Conservation (phyloP, 306 rosid genomes). For the Dicorynia guianensis region DNA sequence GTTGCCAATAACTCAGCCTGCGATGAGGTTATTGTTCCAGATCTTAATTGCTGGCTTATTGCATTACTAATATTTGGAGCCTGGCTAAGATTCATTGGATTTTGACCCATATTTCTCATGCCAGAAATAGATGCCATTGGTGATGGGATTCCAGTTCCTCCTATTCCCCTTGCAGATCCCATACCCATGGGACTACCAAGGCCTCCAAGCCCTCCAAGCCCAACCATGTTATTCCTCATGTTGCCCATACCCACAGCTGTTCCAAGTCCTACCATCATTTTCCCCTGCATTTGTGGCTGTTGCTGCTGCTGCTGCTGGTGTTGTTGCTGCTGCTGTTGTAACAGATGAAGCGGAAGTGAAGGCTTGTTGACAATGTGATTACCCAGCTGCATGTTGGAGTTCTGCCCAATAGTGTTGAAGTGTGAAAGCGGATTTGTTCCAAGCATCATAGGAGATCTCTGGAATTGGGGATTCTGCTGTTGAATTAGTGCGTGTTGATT, state of each 20-base stretch:
- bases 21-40: conserved; percentile 48
- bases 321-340: conserved; percentile 61
- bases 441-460: conserved; percentile 76
- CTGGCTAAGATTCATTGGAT: conserved; percentile 67
- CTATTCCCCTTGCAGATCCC: conserved; percentile 80
- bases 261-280: conserved; percentile 89
- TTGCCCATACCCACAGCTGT: conserved; percentile 66
- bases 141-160: conserved; percentile 83
- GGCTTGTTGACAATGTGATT: conserved; percentile 71
- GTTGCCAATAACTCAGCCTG: conserved; percentile 55
- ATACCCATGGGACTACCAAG: conserved; percentile 74
- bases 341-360: conserved; percentile 63
- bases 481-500: conserved; percentile 74
- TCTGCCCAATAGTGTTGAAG: conserved; percentile 72
- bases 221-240: conserved; percentile 75
- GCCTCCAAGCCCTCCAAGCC: conserved; percentile 71
- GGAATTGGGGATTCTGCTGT: conserved; percentile 81
- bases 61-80: conserved; percentile 62
- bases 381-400: conserved; percentile 71
- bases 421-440: conserved; percentile 73
- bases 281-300: conserved; percentile 79
- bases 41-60: conserved; percentile 66
- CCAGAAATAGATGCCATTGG: conserved; percentile 81
- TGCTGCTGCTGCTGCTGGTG: conserved; percentile 69
- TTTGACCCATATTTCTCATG: conserved; percentile 84